Conservation (phyloP, 345 rosid genomes). For the Citrus cavaleriei region DNA sequence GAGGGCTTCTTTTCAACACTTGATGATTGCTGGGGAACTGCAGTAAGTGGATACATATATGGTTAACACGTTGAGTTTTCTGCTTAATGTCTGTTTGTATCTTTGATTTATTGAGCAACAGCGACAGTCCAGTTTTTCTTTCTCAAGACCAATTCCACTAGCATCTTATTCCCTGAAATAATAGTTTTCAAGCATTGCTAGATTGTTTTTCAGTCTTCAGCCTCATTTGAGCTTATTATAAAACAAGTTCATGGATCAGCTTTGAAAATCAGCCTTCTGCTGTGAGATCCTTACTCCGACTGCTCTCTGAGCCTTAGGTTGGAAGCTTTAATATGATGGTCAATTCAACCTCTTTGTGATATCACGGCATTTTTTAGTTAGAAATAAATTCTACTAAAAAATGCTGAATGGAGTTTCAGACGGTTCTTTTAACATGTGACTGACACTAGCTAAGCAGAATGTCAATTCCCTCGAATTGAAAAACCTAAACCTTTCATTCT, state of each 20-base stretch:
- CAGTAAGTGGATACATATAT: slow-evolving; percentile 40
- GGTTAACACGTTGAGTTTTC: neutral
- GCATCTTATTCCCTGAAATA: too few species aligned
- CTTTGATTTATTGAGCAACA: neutral
- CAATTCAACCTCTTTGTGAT: too few species aligned
- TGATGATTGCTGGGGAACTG: slow-evolving; percentile 58
- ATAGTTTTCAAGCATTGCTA: too few species aligned
- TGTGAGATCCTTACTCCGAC: too few species aligned
- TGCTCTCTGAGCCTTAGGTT: too few species aligned
- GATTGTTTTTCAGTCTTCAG: too few species aligned
- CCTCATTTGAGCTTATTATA: too few species aligned
- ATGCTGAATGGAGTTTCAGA: neutral
- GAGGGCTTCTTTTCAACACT: slow-evolving; percentile 56
- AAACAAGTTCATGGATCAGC: too few species aligned
- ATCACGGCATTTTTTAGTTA: too few species aligned
- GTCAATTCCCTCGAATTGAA: neutral
- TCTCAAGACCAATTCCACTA: neutral
- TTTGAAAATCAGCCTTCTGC: too few species aligned
- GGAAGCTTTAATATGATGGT: too few species aligned
- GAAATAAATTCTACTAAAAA: too few species aligned
- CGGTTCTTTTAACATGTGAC: neutral
- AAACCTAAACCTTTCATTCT: neutral
- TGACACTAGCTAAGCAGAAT: neutral
- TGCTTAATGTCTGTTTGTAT: neutral
- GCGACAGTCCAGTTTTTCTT: neutral